Conservation (phyloP, 1,284 basidiomycete genomes). For the Athelia psychrophila region DNA sequence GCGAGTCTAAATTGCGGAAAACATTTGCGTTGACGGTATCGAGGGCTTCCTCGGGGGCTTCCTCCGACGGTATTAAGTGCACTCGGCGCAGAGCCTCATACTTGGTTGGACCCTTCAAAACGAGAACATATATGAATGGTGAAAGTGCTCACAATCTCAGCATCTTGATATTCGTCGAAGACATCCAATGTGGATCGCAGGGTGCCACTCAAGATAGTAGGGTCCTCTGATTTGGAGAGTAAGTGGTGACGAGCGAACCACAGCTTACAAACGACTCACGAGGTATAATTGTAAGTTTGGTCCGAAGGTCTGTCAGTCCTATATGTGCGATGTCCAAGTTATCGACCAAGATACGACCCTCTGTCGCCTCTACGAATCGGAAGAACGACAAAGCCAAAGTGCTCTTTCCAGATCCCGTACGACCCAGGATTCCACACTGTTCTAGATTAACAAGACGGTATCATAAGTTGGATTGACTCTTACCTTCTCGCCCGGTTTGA, state of each 20-base stretch:
- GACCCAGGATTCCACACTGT: slow-evolving; percentile 82
- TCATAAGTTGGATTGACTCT: slow-evolving; percentile 59
- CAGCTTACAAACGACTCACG: slow-evolving; percentile 76
- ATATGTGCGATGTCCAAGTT: neutral
- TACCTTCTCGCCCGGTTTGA: slow-evolving; percentile 75
- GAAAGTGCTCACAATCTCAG: slow-evolving; percentile 66
- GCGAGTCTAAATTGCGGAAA: slow-evolving; percentile 83
- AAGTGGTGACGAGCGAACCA: slow-evolving; percentile 76
- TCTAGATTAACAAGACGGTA: too few relatives aligned
- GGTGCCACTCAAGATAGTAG: slow-evolving; percentile 85
- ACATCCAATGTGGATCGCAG: slow-evolving; percentile 89
- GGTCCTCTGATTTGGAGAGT: slow-evolving; percentile 63
- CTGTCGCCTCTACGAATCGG: slow-evolving; percentile 71
- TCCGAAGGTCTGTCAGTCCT: slow-evolving; percentile 85
- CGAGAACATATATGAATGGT: slow-evolving; percentile 2
- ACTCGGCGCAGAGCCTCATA: slow-evolving; percentile 88
- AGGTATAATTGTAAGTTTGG: slow-evolving; percentile 55
- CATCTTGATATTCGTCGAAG: slow-evolving; percentile 86
- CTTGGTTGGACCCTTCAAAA: slow-evolving; percentile 30
- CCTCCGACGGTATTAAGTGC: slow-evolving; percentile 73
- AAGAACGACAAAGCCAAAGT: slow-evolving; percentile 94
- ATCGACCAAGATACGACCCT: slow-evolving; percentile 37
- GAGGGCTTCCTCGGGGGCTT: slow-evolving; percentile 46
- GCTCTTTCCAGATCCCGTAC: slow-evolving; percentile 85
- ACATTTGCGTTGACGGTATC: slow-evolving; percentile 74